Evolutionary conservation across 768 basidiomycete species (phyloP), one percentile per base, ranked within the genome.

Genomic region (Tricholoma sp.): DNA sequence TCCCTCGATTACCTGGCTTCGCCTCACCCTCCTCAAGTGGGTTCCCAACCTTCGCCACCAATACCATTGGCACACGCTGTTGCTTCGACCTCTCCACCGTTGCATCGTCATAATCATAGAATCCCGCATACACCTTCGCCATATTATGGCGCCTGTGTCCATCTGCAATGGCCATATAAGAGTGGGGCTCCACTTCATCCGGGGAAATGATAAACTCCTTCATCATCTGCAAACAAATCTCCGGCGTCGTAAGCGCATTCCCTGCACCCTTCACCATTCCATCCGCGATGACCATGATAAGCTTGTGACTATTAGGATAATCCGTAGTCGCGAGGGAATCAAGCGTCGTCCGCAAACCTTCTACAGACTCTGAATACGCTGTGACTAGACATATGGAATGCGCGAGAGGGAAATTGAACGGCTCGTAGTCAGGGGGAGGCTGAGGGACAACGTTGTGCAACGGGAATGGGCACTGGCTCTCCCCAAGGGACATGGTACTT

Each of bases 61-160:
- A 81, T 33, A 98, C 85, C 65, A 99, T 89, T 17, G 97, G 97
- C 1, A 98, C 92, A 32, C 93, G 88, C 69, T 99, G 97, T 69
- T 98, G 97, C 74, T 98, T 99, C 52, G 86, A 88, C 31, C 79
- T 75, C 72, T 98, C 97, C 24, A 89, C 80, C 2, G 95, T 96
- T 41, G 86, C 80, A 65, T 94, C 82, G 66, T 98, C 94, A 72
- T 98, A 99, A 59, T 86, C 83, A 71, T 99, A 98, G 77, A 92
- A 99, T 10, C 97, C 97, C 36, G 97, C 95, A 66, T 89, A 98
- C 39, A 98, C 94, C 74, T 95, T 94, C 39, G 94, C 96, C 94
- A 96, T 97, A 70, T 99, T 99, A 78, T 98, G 97, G 34, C 94
- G 83, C 74, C 97, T 98, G 79, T 98, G 95, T n/a, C 97, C 97